Percentiles rank a stretch among this genome's conserved stretches.
Evolutionary conservation across 192 early-diverging fungal species (phyloP).

Genomic region (Cladochytrium replicatum): DNA sequence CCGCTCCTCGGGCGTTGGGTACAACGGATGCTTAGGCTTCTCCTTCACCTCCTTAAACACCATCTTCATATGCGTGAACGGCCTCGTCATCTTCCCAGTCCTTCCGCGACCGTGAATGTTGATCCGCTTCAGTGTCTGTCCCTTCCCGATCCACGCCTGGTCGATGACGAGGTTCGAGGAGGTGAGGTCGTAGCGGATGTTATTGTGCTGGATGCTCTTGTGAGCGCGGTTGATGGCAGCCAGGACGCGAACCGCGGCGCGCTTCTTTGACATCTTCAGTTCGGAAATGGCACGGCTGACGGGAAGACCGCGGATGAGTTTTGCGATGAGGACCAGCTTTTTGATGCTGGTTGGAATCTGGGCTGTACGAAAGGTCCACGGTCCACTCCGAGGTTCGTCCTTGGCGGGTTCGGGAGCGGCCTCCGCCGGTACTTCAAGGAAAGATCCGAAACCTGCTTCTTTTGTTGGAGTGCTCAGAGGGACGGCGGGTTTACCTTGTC

Average conservation of each 20-base stretch:
- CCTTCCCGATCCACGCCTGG: conserved; percentile 82
- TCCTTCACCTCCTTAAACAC: conserved; percentile 72
- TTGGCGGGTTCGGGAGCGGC: too few relatives aligned
- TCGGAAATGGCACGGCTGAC: conserved; percentile 27
- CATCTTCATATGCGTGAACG: conserved; percentile 71
- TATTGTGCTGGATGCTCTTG: conserved; percentile 14
- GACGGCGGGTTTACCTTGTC: too few relatives aligned
- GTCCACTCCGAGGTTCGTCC: too few relatives aligned
- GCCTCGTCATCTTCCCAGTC: conserved; percentile 64
- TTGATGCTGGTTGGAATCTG: too few relatives aligned
- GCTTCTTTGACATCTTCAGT: conserved; percentile 31
- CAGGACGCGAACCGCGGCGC: conserved; percentile 21
- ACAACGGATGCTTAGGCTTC: neutral
- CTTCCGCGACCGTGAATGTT: conserved; percentile 70
- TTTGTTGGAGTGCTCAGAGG: too few relatives aligned
- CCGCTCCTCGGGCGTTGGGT: neutral
- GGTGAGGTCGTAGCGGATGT: conserved; percentile 14
- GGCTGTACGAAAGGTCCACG: too few relatives aligned
- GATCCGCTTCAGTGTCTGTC: conserved; percentile 59
- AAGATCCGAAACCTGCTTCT: too few relatives aligned
- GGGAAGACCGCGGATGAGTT: conserved; percentile 27
- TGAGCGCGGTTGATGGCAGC: conserved; percentile 20
- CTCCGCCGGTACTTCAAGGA: too few relatives aligned
- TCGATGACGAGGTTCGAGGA: conserved; percentile 17
- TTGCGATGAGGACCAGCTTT: conserved; percentile 36